phyloP scores from a whole-genome alignment of 2,329 filamentous ascomycete genomes.

The Diaporthe citriasiana region DNA sequence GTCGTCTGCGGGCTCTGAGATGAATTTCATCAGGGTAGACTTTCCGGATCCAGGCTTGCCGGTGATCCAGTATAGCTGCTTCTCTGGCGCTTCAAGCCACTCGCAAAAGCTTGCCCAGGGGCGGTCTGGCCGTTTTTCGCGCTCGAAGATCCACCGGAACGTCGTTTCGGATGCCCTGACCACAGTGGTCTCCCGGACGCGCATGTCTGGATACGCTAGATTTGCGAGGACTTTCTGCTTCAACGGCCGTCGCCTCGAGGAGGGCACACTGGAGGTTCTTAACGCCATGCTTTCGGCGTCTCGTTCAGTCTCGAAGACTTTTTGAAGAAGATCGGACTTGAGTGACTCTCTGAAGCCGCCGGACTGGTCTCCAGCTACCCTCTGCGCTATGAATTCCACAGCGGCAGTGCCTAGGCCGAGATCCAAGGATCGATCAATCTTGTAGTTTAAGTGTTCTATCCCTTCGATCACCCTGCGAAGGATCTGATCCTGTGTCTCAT shows the following conservation, averaged over 20 bases:
- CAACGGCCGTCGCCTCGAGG: background rate
- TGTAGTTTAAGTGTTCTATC: background rate
- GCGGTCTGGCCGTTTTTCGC: background rate
- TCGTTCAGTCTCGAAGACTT: background rate
- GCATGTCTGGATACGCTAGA: background rate
- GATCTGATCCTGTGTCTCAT: background rate
- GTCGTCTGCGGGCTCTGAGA: background rate
- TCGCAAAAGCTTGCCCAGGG: conserved; percentile 15
- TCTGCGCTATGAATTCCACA: background rate
- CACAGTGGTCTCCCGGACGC: background rate
- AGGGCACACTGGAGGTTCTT: background rate
- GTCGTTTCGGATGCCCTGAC: background rate
- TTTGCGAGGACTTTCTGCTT: background rate
- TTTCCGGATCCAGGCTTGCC: conserved; percentile 28
- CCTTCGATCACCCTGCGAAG: background rate
- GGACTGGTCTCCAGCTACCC: too few relatives aligned
- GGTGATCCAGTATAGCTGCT: conserved; percentile 14
- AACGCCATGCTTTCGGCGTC: background rate
- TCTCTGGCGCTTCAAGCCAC: conserved; percentile 16
- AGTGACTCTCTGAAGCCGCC: background rate
- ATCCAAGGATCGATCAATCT: background rate
- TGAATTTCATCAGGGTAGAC: conserved; percentile 20
- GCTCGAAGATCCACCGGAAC: background rate
- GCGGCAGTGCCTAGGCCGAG: background rate
- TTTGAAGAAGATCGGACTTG: background rate